Base-by-base conservation (phyloP, 169 alveolate species). In the Theileria equi region DNA sequence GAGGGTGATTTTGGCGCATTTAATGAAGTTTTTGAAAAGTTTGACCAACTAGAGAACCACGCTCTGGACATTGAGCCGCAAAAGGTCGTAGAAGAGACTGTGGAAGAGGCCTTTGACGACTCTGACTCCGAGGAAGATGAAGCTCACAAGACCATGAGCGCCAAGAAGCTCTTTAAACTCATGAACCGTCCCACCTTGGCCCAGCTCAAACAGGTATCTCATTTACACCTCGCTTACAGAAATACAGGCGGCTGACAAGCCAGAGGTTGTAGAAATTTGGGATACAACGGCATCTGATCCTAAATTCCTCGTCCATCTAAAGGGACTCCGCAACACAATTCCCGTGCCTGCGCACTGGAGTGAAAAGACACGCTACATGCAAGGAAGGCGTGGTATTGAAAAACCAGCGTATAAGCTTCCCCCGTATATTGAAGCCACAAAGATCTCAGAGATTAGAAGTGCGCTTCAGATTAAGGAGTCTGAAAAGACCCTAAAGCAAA, bases 291-390 rank as follows among this genome's bases (percentile, higher is more conserved):
- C 99, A 10, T 81, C 89, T 38, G 99, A 97, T 66, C 99, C 99
- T 4, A 81, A 66, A 44, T 95, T 96, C 66, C 89, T 95, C 57
- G 95, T 96, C 16, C 93, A 91, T 81, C 82, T 97, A 65, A 97
- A 97, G 87, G 92, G 96, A 43, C 84, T 87, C 47, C 89, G 96
- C 55, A 96, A 96, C 79, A 90, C 99, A 31, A 98, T 97, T 16
- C 92, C 95, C 26, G 98, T 97, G 26, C 99, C 99, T 6, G 90
- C 89, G 34, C 99, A 97, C 76, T 97, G 99, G 99, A 88, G 96
- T 34, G 96, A 95, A 67, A 97, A 97, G 84, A 86, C 97, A 66
- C 87, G 95, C 64, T 97, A 94, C 84, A 80, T 97, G 60, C 96
- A 95, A 82, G 93, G 96, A 55, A 96, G 95, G 71, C 73, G 98